Evolutionary conservation across 164 flowering plant species (phyloP), one percentile per base, ranked within the genome.

Genomic region (Tetrastigma voinierianum): DNA sequence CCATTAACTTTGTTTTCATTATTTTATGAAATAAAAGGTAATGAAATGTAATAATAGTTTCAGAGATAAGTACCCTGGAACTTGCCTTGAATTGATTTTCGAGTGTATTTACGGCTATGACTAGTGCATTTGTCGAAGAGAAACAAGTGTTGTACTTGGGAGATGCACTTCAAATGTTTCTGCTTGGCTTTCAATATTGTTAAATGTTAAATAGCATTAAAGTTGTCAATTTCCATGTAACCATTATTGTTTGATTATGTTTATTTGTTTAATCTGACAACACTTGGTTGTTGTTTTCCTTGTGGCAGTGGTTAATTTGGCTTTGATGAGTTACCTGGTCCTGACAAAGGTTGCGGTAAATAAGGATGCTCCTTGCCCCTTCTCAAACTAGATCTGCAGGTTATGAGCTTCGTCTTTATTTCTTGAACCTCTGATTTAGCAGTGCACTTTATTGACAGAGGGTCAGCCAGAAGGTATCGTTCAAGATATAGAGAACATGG

Each of bases 271-370:
- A 19, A 62, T 47, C n/a, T 61, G 51, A 52, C 21, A 17, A 57
- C 14, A 9, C 6, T 53, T 51, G 48, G 43, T 71, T 21, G 17
- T 59, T 61, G 70, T n/a, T 73, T 56, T 68, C 20, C 40, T 7
- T 4, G 40, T n/a, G 66, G 67, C 90, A 90, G 97, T 92, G 71
- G 96, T 92, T 60, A 88, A 92, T 75, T 82, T 92, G 54, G 90
- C 97, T 13, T 81, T 92, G 57, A 86, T 92, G 97, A 92, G 82
- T 80, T 92, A 64, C 97, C 97, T 56, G 97, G 97, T 59, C 58
- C n/a, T 92, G 74, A 92, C 96, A 67, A 92, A 92, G 74, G 96
- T 92, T 76, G 96, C 96, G 55, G 78, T 83, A 61, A 93, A 96
- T 91, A 84, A 60, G 44, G 65, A 19, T 11, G 4, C 51, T 40